phyloP scores from a whole-genome alignment of 2,329 filamentous ascomycete species.

The Penicillium sp. region DNA sequence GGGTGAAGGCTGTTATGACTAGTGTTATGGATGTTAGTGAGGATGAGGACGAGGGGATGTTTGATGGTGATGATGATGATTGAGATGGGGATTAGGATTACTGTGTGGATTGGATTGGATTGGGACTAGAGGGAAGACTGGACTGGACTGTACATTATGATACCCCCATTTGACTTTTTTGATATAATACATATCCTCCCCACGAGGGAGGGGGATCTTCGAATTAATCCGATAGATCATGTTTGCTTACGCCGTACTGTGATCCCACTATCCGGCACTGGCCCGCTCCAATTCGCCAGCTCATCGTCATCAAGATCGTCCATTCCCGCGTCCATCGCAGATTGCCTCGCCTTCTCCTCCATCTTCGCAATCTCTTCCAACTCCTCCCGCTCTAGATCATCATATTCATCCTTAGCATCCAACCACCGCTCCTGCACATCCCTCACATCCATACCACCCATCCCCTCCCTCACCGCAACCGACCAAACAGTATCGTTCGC shows the following conservation, averaged over 20 bases:
- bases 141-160: conserved; percentile 24
- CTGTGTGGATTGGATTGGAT: background rate
- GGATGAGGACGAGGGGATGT: conserved; percentile 55
- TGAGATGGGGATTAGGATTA: conserved; percentile 8
- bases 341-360: conserved; percentile 44
- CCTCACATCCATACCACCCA: conserved; percentile 75
- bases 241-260: conserved; percentile 69
- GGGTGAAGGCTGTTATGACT: conserved; percentile 44
- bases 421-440: conserved; percentile 98
- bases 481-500: conserved; percentile 98
- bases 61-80: conserved; percentile 49
- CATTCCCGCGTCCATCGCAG: conserved; percentile 30
- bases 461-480: conserved; percentile 80
- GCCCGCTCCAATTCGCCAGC: conserved; percentile 39
- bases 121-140: background rate
- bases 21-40: conserved; percentile 56
- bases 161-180: conserved; percentile 27
- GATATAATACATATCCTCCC: conserved; percentile 31
- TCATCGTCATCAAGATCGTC: conserved; percentile 41
- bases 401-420: conserved; percentile 85
- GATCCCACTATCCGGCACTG: conserved; percentile 67
- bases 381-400: conserved; percentile 75
- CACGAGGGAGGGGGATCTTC: conserved; percentile 37
- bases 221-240: conserved; percentile 37
- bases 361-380: conserved; percentile 75